These are phyloP conservation scores for Pseudogymnoascus sp. DNA, from an alignment of 2,329 filamentous ascomycete species.

Conservation along the genomic window DNA sequence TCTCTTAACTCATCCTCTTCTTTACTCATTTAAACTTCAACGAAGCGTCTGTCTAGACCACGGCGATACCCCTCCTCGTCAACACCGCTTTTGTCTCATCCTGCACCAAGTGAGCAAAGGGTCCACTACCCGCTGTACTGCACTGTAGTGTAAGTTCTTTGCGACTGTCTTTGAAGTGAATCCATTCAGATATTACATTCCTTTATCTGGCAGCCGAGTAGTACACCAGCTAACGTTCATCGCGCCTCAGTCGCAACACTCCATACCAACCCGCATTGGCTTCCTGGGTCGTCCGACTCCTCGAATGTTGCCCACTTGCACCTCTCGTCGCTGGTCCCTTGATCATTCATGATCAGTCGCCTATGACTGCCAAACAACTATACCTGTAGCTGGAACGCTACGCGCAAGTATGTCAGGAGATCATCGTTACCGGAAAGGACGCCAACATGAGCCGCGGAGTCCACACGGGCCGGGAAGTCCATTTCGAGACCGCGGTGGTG, in stretches of 20 bases:
- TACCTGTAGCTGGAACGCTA: conserved; percentile 1
- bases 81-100: not conserved
- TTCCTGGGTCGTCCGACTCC: not conserved
- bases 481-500: not conserved
- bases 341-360: not conserved
- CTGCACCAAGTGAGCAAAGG: not conserved
- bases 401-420: not conserved
- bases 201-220: not conserved
- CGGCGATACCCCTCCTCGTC: not conserved
- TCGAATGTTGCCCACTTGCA: not conserved
- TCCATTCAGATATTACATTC: not conserved
- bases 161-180: not conserved
- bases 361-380: not conserved
- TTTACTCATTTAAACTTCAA: not conserved
- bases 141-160: not conserved
- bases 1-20: not conserved
- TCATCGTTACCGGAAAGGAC: not conserved
- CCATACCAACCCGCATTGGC: not conserved
- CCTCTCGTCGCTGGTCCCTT: too few species aligned
- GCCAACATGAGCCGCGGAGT: not conserved
- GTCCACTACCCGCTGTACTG: not conserved
- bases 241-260: not conserved
- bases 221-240: not conserved
- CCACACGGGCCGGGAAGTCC: not conserved
- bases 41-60: not conserved